Evolutionary conservation across 2,329 filamentous ascomycete genomes (phyloP), one percentile per base, ranked within the genome.

Genomic region (Macroventuria anomochaeta): DNA sequence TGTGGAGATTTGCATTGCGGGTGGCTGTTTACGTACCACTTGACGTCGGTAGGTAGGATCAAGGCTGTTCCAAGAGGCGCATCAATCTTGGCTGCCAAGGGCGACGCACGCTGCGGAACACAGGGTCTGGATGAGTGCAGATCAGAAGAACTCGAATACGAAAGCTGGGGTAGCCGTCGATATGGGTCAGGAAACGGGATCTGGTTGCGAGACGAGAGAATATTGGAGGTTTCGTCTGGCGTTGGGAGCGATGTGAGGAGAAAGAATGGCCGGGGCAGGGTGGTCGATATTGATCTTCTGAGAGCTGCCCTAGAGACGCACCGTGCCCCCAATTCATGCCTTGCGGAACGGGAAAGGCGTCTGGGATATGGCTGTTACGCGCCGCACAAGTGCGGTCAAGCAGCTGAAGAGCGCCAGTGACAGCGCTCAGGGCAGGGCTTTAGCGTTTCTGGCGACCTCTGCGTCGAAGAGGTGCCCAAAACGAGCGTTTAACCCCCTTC

Each of bases 51-150:
- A 46, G 51, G 44, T 26, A 47, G 55, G 42, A 49, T 52, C 44
- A 64, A 61, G 58, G 50, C 58, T 59, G 62, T 49, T 48, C 57
- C 58, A 58, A 65, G 63, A 65, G 61, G 59, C 57, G 57, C 57
- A 65, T 49, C 39, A 37, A 55, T 61, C 62, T 67, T 67, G 64
- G 64, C 64, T 62, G 63, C 62, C 62, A 65, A 65, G 64, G 43
- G 46, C 44, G 51, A 54, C 12, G 44, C 62, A 59, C 58, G 37
- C 47, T 60, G 52, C 34, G 47, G 53, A 60, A 63, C 61, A 57
- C 59, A 37, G 46, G 51, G 53, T 46, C 42, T 46, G 53, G 34
- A 13, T 17, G 17, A 23, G 28, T 34, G 51, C 29, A 39, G 46
- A 46, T 37, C 39, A 29, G 46, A 42, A 17, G 15, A 21, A 21